A percentile compares a stretch with the other conserved stretches of the same genome.
Evolutionary conservation across 306 rosid species (phyloP).

Genomic region (Lagenaria siceraria): DNA sequence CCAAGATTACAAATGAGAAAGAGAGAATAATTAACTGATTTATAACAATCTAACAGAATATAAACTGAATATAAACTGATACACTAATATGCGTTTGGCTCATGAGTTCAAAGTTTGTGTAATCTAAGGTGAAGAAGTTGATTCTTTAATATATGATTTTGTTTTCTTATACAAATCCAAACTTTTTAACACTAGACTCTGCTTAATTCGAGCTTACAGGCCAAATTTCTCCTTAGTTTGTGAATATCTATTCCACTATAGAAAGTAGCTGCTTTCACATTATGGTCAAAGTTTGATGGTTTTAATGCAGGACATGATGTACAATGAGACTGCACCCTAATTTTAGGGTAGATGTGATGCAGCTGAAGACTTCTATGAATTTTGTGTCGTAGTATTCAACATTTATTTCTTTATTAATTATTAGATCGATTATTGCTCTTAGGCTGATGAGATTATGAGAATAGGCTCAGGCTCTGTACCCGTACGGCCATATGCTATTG

Average conservation of each 20-base stretch:
- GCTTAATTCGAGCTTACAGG: neutral
- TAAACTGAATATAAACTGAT: too few relatives aligned
- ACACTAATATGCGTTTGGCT: too few relatives aligned
- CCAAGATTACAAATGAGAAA: too few relatives aligned
- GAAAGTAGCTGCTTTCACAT: neutral
- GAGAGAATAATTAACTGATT: too few relatives aligned
- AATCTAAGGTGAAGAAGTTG: neutral
- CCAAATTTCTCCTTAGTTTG: neutral
- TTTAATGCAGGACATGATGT: neutral
- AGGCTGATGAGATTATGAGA: too few relatives aligned
- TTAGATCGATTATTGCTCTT: too few relatives aligned
- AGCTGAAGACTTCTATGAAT: neutral
- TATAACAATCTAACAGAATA: too few relatives aligned
- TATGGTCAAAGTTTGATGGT: neutral
- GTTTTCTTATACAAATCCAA: neutral
- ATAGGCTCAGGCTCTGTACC: too few relatives aligned
- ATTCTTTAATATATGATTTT: neutral
- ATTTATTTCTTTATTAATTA: too few relatives aligned
- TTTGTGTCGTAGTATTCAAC: too few relatives aligned
- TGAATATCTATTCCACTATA: neutral
- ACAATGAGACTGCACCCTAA: neutral
- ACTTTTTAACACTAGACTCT: neutral
- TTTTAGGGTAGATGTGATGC: neutral
- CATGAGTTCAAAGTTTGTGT: neutral
- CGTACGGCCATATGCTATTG: too few relatives aligned